phyloP scores from a whole-genome alignment of 306 rosid species.

The Quercus rubra region DNA sequence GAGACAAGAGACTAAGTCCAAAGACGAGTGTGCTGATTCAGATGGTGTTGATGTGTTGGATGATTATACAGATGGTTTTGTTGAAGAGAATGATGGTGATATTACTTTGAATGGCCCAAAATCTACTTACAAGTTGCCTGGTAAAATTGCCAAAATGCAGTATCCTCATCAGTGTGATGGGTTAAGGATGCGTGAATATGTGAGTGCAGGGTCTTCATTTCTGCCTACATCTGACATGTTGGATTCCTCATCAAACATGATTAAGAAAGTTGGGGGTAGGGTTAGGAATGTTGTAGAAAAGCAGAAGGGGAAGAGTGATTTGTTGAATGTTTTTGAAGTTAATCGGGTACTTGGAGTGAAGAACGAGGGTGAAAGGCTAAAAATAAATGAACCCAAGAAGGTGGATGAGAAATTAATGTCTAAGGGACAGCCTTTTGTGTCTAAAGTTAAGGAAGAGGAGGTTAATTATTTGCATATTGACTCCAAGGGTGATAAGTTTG shows the following conservation, averaged over 20 bases:
- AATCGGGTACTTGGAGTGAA: background rate
- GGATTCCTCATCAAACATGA: background rate
- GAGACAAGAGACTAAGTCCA: conserved; percentile 2
- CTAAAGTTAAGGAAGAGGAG: conserved; percentile 7
- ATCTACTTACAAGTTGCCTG: conserved; percentile 54
- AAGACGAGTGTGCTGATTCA: conserved; percentile 30
- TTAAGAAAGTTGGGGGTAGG: conserved; percentile 11
- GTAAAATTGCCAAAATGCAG: conserved; percentile 60
- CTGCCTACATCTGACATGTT: too few relatives aligned
- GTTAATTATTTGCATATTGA: background rate
- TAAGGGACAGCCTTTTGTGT: background rate
- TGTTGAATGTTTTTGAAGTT: background rate
- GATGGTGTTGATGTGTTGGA: conserved; percentile 27
- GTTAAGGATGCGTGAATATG: conserved; percentile 13
- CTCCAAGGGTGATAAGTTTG: background rate
- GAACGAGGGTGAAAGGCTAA: background rate
- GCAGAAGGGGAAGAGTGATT: background rate
- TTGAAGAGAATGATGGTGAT: conserved; percentile 40
- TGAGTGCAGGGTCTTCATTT: too few relatives aligned
- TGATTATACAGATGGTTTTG: conserved; percentile 20
- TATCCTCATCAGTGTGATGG: conserved; percentile 89
- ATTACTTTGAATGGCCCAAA: conserved; percentile 47
- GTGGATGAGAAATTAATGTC: conserved; percentile 13
- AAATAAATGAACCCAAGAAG: conserved; percentile 3
- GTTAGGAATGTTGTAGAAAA: conserved; percentile 8